phyloP scores from a whole-genome alignment of 768 basidiomycete genomes.

The Tulasnella sp. region DNA sequence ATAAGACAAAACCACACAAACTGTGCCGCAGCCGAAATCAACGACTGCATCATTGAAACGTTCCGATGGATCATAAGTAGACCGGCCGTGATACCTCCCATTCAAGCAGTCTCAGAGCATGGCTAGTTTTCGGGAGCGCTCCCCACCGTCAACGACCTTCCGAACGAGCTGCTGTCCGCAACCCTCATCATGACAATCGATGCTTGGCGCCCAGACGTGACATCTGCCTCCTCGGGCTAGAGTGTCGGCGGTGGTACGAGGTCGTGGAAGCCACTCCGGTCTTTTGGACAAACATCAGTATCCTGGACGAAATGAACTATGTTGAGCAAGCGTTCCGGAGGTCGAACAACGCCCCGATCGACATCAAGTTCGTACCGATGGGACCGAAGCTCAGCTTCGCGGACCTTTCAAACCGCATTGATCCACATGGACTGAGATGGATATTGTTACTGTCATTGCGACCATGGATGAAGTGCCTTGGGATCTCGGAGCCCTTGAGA shows the following conservation, averaged over 20 bases:
- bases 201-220: background rate
- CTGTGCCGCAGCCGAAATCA: no score
- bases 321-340: background rate
- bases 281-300: background rate
- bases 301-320: background rate
- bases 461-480: background rate
- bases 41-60: no score
- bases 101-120: no score
- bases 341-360: background rate
- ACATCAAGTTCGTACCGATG: background rate
- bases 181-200: background rate
- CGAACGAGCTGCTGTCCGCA: background rate
- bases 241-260: background rate
- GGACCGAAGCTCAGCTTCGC: background rate
- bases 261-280: background rate
- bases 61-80: no score
- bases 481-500: background rate
- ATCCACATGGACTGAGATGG: background rate
- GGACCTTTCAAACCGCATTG: background rate
- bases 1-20: no score
- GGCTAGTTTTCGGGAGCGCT: no score
- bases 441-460: background rate
- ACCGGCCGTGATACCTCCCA: no score
- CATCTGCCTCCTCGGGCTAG: background rate
- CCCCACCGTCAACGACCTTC: background rate